These are phyloP conservation scores for Rauvolfia tetraphylla DNA, from an alignment of 257 asterid genomes.

Conservation along the genomic window DNA sequence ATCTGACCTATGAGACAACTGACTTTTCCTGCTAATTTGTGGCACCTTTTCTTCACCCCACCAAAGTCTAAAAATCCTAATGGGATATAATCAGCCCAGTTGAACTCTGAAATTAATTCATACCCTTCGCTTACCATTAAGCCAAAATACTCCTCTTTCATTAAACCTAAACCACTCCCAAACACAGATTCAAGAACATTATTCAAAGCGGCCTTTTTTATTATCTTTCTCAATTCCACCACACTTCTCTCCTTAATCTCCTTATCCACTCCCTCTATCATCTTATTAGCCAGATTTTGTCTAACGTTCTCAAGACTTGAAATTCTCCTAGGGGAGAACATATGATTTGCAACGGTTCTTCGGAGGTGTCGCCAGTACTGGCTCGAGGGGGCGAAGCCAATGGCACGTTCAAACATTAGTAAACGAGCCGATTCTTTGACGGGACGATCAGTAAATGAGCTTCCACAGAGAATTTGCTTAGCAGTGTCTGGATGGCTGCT, in stretches of 20 bases:
- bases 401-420: conserved; percentile 64
- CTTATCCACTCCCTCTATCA: conserved; percentile 25
- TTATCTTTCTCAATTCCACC: conserved; percentile 43
- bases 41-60: conserved; percentile 63
- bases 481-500: conserved; percentile 68
- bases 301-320: conserved; percentile 39
- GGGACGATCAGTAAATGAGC: conserved; percentile 52
- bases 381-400: conserved; percentile 60
- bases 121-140: conserved; percentile 67
- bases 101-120: conserved; percentile 54
- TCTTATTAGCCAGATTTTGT: conserved; percentile 26
- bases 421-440: conserved; percentile 49
- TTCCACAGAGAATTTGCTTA: conserved; percentile 43
- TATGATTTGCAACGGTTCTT: conserved; percentile 42
- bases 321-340: conserved; percentile 61
- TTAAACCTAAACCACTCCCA: conserved; percentile 35
- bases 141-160: conserved; percentile 34
- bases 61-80: conserved; percentile 47
- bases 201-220: conserved; percentile 42
- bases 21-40: conserved; percentile 42
- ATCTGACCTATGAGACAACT: conserved; percentile 36
- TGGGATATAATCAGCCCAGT: conserved; percentile 61
- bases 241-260: conserved; percentile 37
- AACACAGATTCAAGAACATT: conserved; percentile 61
- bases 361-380: conserved; percentile 51